Conservation (phyloP, 2,329 filamentous ascomycete species). For the Leptographium flavum region DNA sequence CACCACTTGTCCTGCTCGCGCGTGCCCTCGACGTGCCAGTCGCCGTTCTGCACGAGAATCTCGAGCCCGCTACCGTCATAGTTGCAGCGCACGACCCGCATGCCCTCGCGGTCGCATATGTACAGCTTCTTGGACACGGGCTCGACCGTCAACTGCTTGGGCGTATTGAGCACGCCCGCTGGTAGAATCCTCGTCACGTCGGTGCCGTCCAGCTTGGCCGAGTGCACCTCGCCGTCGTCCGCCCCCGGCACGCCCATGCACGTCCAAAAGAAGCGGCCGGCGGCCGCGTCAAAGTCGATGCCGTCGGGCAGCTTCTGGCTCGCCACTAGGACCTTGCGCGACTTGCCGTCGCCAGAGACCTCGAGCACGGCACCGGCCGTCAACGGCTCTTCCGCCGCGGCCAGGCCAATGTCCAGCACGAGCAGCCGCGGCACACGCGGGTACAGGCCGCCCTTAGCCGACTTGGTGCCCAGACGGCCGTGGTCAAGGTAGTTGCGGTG, state of each 20-base stretch:
- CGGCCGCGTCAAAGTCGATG: constrained; percentile 21
- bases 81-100: constrained; percentile 23
- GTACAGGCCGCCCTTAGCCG: constrained; percentile 23
- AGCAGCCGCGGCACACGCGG: constrained; percentile 14
- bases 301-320: constrained; percentile 26
- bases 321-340: constrained; percentile 13
- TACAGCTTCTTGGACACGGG: constrained; percentile 20
- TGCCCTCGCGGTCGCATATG: constrained; percentile 29
- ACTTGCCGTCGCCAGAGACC: constrained; percentile 11
- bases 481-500: constrained; percentile 14
- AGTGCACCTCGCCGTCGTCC: constrained; percentile 28
- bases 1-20: constrained; percentile 30
- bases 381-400: not conserved
- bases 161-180: constrained; percentile 31
- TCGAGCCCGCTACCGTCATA: constrained; percentile 25
- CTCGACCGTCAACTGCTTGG: constrained; percentile 26
- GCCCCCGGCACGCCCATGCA: constrained; percentile 28
- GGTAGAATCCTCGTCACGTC: constrained; percentile 28
- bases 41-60: constrained; percentile 23
- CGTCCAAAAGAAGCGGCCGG: constrained; percentile 31
- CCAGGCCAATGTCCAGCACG: constrained; percentile 17
- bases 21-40: constrained; percentile 13
- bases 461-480: constrained; percentile 18
- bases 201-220: constrained; percentile 33
- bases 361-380: constrained; percentile 9